Conservation (phyloP, 1,284 basidiomycete genomes). For the Phaffia rhodozyma region DNA sequence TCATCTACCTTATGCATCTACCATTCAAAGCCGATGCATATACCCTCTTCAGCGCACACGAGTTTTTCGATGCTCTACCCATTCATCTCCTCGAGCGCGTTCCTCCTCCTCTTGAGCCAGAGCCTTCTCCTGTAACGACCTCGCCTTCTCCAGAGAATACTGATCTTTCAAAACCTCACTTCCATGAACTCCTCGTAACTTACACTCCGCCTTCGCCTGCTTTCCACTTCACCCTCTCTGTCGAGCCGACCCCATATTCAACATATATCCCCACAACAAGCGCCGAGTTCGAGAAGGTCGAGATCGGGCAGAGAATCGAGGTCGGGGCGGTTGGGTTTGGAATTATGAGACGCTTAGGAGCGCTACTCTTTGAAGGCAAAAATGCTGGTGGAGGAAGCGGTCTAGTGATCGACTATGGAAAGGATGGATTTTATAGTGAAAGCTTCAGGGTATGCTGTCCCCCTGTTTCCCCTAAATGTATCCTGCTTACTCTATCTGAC, state of each 20-base stretch:
- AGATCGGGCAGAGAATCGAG: conserved; percentile 60
- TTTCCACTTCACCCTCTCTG: conserved; percentile 57
- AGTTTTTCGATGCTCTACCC: conserved; percentile 95
- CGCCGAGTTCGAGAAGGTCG: conserved; percentile 52
- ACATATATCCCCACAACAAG: conserved; percentile 57
- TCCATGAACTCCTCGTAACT: conserved; percentile 16
- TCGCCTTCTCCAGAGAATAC: not conserved
- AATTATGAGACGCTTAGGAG: conserved; percentile 53
- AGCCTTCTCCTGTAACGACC: not conserved
- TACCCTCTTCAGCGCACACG: conserved; percentile 85
- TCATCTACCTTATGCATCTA: not conserved
- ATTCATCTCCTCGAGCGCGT: conserved; percentile 72
- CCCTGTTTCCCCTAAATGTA: not conserved
- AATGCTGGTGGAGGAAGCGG: conserved; percentile 52
- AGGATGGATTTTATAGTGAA: conserved; percentile 52
- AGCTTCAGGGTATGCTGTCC: conserved; percentile 60
- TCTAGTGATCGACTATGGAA: conserved; percentile 85
- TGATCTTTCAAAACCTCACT: not conserved
- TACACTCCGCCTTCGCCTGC: conserved; percentile 30
- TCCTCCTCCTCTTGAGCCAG: not conserved
- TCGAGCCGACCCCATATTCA: conserved; percentile 51
- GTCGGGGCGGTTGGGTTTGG: conserved; percentile 60
- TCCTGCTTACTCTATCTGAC: not conserved
- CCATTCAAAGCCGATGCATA: conserved; percentile 44
- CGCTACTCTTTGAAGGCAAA: conserved; percentile 40